Conservation (phyloP, 441 rosid genomes). For the Populus hybrid region DNA sequence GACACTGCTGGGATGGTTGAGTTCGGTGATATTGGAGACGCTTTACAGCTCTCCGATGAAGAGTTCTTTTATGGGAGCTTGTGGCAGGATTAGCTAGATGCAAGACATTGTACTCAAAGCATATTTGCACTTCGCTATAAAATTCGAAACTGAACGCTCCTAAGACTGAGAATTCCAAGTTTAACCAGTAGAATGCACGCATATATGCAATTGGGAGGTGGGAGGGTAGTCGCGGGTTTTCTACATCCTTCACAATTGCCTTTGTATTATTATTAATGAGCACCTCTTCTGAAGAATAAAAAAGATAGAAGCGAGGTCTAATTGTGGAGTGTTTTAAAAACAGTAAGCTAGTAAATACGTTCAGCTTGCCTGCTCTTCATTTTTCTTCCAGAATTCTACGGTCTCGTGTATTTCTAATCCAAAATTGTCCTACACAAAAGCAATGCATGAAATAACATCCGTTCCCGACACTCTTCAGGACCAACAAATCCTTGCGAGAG, state of each 20-base stretch:
- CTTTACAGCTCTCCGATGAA: neutral
- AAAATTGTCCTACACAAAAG: neutral
- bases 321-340: neutral
- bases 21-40: neutral
- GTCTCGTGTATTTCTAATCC: neutral
- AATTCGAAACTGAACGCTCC: neutral
- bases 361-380: neutral
- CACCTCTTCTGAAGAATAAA: too few relatives aligned
- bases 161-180: neutral
- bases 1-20: neutral
- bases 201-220: neutral
- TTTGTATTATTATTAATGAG: neutral
- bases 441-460: neutral
- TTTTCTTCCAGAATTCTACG: neutral
- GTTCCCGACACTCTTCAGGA: neutral
- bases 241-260: neutral
- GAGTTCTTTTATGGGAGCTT: neutral
- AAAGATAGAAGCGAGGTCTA: neutral
- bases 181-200: neutral
- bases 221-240: neutral
- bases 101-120: neutral
- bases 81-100: neutral
- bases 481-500: neutral
- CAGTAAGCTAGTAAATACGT: neutral
- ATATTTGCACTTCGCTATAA: neutral